phyloP scores from a whole-genome alignment of 768 basidiomycete genomes.

The Fomitopsis pulvina region DNA sequence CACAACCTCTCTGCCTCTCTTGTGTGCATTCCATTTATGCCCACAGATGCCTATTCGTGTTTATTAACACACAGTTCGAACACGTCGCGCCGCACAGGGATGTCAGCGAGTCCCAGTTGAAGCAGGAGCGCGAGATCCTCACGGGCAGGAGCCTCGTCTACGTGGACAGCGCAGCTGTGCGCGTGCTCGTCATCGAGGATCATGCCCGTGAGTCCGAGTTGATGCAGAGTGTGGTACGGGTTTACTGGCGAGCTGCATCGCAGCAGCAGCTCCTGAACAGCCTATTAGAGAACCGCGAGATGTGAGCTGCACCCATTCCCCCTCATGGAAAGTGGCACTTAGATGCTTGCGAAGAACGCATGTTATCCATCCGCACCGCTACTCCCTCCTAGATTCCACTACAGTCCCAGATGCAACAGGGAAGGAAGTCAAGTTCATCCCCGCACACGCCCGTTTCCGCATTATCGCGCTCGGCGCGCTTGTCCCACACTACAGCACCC shows the following conservation, averaged over 20 bases:
- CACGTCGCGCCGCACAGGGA: constrained; percentile 62
- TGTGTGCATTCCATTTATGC: no score
- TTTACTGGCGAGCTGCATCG: not conserved
- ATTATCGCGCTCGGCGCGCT: constrained; percentile 66
- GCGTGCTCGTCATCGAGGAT: constrained; percentile 63
- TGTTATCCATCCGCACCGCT: constrained; percentile 58
- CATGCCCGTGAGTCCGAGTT: constrained; percentile 50
- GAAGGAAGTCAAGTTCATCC: constrained; percentile 44
- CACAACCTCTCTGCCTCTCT: no score
- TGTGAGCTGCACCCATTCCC: no score
- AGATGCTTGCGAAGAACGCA: constrained; percentile 66
- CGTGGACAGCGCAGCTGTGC: constrained; percentile 60
- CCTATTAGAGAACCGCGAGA: constrained; percentile 65
- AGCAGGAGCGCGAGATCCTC: constrained; percentile 62
- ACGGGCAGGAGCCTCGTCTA: constrained; percentile 55
- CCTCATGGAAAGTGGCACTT: constrained; percentile 61
- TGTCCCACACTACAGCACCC: constrained; percentile 58
- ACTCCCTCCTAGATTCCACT: constrained; percentile 37
- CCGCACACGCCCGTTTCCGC: constrained; percentile 61
- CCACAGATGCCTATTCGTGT: constrained; percentile 2
- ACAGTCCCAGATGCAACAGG: constrained; percentile 12
- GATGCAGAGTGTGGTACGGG: not conserved
- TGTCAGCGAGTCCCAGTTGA: constrained; percentile 67
- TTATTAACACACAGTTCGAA: constrained; percentile 65
- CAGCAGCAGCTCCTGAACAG: constrained; percentile 45